These are phyloP conservation scores for Adansonia madagascariensis DNA, from an alignment of 441 rosid genomes.

Conservation along the genomic window DNA sequence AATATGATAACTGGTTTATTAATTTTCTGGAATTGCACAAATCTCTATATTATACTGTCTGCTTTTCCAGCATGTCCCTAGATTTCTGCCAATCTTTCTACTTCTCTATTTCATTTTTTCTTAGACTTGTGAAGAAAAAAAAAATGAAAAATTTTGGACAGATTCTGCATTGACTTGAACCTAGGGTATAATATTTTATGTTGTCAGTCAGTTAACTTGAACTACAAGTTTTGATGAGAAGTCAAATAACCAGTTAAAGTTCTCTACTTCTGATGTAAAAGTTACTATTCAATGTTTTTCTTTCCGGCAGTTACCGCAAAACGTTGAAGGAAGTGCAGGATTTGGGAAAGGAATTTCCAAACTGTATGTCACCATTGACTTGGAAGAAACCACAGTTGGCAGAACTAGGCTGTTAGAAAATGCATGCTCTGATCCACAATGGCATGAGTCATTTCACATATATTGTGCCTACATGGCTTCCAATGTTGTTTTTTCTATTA, in stretches of 20 bases:
- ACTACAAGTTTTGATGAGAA: not conserved
- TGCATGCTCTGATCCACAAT: conserved; percentile 14
- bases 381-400: conserved; percentile 34
- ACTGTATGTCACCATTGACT: conserved; percentile 36
- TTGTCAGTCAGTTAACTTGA: not conserved
- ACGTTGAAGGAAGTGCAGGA: conserved; percentile 16
- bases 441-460: conserved; percentile 40
- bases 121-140: not conserved
- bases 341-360: conserved; percentile 14
- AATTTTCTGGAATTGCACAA: not conserved
- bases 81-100: not conserved
- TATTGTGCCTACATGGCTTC: conserved; percentile 41
- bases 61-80: not conserved
- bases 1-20: not conserved
- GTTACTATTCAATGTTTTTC: not conserved
- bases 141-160: not conserved
- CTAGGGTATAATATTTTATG: conserved; percentile 1
- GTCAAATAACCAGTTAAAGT: not conserved
- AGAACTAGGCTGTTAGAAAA: conserved; percentile 29
- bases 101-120: not conserved
- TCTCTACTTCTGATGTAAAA: not conserved
- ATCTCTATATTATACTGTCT: not conserved
- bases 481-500: conserved; percentile 37
- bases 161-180: not conserved
- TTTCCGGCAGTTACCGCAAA: conserved; percentile 29